Percentiles rank a stretch among this genome's conserved stretches.
These are phyloP conservation scores for Chimonanthus salicifolius DNA, from an alignment of 164 flowering plant genomes.

Conservation along the genomic window DNA sequence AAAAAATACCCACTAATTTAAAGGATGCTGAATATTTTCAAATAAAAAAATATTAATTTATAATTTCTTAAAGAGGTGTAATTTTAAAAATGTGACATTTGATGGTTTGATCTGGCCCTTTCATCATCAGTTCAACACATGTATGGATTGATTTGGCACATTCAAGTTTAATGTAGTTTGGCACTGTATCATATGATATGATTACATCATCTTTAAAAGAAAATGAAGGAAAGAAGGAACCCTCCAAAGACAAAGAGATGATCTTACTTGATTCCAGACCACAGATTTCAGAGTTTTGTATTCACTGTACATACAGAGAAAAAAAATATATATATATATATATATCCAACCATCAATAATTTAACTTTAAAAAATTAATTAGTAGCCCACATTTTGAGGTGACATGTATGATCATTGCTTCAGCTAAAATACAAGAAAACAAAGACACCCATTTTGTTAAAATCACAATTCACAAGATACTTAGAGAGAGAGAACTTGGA, in stretches of 20 bases:
- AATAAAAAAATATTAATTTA: too few relatives aligned
- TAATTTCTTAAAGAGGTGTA: too few relatives aligned
- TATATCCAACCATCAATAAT: not conserved
- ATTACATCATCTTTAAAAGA: not conserved
- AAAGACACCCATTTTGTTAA: not conserved
- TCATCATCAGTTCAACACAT: not conserved
- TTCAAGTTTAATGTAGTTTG: not conserved
- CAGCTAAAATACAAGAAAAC: not conserved
- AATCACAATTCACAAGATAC: not conserved
- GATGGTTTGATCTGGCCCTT: not conserved
- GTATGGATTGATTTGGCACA: not conserved
- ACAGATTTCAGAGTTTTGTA: not conserved
- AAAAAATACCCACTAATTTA: not conserved
- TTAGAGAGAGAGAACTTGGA: not conserved
- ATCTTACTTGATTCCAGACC: constrained; percentile 1
- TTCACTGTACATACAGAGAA: not conserved
- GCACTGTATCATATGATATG: not conserved
- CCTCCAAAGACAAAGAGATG: not conserved
- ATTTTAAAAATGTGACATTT: not conserved
- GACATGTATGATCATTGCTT: constrained; percentile 4
- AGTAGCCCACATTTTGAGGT: not conserved
- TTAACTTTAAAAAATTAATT: not conserved
- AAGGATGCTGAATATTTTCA: not conserved
- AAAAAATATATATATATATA: not conserved
- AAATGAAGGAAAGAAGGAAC: not conserved